These are phyloP conservation scores for Pyracantha coccinea DNA, from an alignment of 331 rosid species.

Conservation along the genomic window DNA sequence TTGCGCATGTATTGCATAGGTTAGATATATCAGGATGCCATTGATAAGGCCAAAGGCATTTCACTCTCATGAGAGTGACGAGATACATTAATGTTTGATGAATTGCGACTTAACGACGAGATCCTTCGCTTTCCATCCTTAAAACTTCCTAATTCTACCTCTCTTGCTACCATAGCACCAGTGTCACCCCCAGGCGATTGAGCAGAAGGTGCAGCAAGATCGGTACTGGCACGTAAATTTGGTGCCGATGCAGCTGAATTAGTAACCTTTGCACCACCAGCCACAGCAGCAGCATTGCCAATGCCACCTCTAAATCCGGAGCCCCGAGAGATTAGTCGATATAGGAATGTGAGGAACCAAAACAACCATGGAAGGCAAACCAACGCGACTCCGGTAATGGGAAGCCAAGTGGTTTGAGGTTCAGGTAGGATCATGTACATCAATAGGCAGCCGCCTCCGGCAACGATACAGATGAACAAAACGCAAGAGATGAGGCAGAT, in stretches of 20 bases:
- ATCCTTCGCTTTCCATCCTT: neutral
- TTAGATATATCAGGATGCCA: slow-evolving; percentile 32
- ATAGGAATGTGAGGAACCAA: slow-evolving; percentile 59
- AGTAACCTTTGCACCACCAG: neutral
- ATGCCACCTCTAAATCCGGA: slow-evolving; percentile 31
- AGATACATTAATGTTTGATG: slow-evolving; percentile 12
- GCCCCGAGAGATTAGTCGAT: slow-evolving; percentile 46
- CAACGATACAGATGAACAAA: slow-evolving; percentile 32
- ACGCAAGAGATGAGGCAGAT: slow-evolving; percentile 41
- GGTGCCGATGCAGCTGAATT: neutral
- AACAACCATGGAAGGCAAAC: slow-evolving; percentile 84
- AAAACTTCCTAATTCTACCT: neutral
- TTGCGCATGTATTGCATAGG: too few relatives aligned
- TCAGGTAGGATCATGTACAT: slow-evolving; percentile 47
- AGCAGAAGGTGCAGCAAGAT: neutral
- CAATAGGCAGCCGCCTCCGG: slow-evolving; percentile 61
- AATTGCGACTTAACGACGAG: slow-evolving; percentile 1
- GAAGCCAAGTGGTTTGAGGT: slow-evolving; percentile 35
- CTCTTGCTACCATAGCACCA: neutral
- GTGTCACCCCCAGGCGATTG: neutral
- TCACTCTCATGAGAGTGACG: slow-evolving; percentile 50
- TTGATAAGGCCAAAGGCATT: slow-evolving; percentile 50
- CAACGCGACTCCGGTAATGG: slow-evolving; percentile 41
- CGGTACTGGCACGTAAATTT: neutral
- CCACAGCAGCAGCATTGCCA: neutral